phyloP scores from a whole-genome alignment of 1,284 basidiomycete genomes.

The Trametes polyzona region DNA sequence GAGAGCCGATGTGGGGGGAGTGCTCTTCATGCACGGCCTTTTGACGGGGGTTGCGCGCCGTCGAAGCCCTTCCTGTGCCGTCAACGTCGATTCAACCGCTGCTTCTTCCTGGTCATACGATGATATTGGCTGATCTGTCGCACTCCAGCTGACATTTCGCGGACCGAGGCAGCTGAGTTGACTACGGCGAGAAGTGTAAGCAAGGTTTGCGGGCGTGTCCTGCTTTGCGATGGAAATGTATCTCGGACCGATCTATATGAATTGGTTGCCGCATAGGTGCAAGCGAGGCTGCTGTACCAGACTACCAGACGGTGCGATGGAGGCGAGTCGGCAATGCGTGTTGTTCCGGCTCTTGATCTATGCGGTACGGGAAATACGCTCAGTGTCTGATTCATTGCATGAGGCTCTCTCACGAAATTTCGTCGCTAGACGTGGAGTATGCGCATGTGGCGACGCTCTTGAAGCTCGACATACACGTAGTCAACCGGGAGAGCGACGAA shows the following conservation, averaged over 20 bases:
- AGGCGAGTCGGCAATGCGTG: too few species aligned
- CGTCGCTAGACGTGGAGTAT: too few species aligned
- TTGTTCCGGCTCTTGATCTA: too few species aligned
- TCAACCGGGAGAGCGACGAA: slow-evolving; percentile 67
- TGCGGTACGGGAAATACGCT: too few species aligned
- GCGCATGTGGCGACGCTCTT: too few species aligned
- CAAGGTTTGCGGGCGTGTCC: too few species aligned
- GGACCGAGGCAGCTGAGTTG: slow-evolving; percentile 5
- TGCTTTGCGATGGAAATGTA: slow-evolving; percentile 37
- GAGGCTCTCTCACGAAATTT: slow-evolving; percentile 46
- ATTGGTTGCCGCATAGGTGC: too few species aligned
- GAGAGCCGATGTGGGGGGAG: background rate
- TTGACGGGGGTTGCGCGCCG: background rate
- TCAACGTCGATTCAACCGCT: background rate
- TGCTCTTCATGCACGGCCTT: background rate
- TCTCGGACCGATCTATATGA: slow-evolving; percentile 38
- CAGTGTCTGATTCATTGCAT: too few species aligned
- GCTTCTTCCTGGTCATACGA: background rate
- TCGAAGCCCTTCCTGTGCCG: background rate
- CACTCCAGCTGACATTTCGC: slow-evolving; percentile 7
- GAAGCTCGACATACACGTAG: slow-evolving; percentile 59
- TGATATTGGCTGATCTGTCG: background rate
- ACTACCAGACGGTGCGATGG: too few species aligned
- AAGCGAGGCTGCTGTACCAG: too few species aligned
- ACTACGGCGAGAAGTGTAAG: background rate